Conservation (phyloP, 2,329 filamentous ascomycete genomes). For the Grosmannia clavigera region DNA sequence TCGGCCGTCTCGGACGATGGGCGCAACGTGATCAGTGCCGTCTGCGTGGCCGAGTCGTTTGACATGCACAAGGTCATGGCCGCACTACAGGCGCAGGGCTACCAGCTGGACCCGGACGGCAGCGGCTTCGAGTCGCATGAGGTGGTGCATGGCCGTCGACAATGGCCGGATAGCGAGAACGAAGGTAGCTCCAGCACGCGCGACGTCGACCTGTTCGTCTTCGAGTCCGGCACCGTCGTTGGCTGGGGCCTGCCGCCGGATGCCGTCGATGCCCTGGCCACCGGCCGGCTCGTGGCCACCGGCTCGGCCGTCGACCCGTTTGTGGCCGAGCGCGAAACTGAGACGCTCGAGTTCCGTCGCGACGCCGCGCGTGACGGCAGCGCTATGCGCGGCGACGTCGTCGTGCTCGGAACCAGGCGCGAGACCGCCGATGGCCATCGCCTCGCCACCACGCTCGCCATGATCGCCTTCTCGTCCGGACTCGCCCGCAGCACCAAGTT, state of each 20-base stretch:
- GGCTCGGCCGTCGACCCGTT: slow-evolving; percentile 55
- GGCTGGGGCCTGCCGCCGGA: slow-evolving; percentile 78
- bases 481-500: slow-evolving; percentile 88
- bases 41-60: slow-evolving; percentile 52
- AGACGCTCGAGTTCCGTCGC: slow-evolving; percentile 78
- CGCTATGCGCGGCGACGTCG: slow-evolving; percentile 73
- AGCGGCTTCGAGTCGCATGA: slow-evolving; percentile 49
- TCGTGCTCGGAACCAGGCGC: slow-evolving; percentile 69
- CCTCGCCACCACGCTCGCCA: slow-evolving; percentile 61
- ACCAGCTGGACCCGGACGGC: slow-evolving; percentile 47
- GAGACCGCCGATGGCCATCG: slow-evolving; percentile 32
- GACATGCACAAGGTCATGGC: slow-evolving; percentile 48
- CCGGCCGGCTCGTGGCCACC: slow-evolving; percentile 60
- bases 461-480: slow-evolving; percentile 92
- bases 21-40: slow-evolving; percentile 40
- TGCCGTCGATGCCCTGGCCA: slow-evolving; percentile 56
- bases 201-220: slow-evolving; percentile 84
- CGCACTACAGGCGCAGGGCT: slow-evolving; percentile 45
- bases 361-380: slow-evolving; percentile 63
- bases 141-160: slow-evolving; percentile 48
- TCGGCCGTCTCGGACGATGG: slow-evolving; percentile 15
- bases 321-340: slow-evolving; percentile 60
- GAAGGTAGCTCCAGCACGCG: slow-evolving; percentile 18
- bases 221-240: slow-evolving; percentile 86
- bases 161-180: not conserved